phyloP scores from a whole-genome alignment of 176 grass and related monocot genomes.

The Miscanthus lutarioriparius region DNA sequence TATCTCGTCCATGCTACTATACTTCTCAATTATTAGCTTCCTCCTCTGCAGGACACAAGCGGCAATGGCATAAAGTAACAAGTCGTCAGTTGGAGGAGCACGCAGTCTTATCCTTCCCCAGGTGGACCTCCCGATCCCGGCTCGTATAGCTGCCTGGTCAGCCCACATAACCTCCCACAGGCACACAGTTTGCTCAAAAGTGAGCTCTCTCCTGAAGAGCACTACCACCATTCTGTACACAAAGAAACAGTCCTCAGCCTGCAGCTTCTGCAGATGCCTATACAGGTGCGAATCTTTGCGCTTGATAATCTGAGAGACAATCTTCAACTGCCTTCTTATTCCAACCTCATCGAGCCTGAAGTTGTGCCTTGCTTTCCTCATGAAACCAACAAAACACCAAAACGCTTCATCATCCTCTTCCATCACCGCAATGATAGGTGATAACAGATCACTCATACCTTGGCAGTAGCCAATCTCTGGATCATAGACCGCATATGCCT shows the following conservation, averaged over 20 bases:
- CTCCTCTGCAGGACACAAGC: constrained; percentile 90
- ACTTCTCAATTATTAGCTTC: constrained; percentile 94
- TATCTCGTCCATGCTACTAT: constrained; percentile 97
- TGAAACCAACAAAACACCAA: constrained; percentile 97
- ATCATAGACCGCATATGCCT: constrained; percentile 84
- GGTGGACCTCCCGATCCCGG: constrained; percentile 68
- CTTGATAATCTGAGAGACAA: constrained; percentile 94
- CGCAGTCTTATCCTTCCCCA: constrained; percentile 84
- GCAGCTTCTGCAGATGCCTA: constrained; percentile 88
- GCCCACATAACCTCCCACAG: constrained; percentile 99
- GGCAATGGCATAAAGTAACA: constrained; percentile 88
- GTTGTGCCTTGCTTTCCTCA: constrained; percentile 93
- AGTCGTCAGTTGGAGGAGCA: constrained; percentile 79
- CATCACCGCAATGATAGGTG: constrained; percentile 79
- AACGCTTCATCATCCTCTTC: constrained; percentile 87
- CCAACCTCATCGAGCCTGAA: constrained; percentile 95
- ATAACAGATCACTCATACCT: constrained; percentile 97
- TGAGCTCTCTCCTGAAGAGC: constrained; percentile 90
- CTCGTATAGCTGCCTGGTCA: constrained; percentile 82
- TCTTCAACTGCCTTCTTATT: constrained; percentile 83
- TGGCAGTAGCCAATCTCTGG: constrained; percentile 94
- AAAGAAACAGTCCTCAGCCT: constrained; percentile 98
- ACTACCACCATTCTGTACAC: constrained; percentile 99
- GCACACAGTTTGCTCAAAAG: constrained; percentile 85
- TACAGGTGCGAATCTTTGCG: constrained; percentile 86